A percentile compares a stretch with the other conserved stretches of the same genome.
These are phyloP conservation scores for Talaromyces sp. DNA, from an alignment of 2,329 filamentous ascomycete genomes.

Conservation along the genomic window DNA sequence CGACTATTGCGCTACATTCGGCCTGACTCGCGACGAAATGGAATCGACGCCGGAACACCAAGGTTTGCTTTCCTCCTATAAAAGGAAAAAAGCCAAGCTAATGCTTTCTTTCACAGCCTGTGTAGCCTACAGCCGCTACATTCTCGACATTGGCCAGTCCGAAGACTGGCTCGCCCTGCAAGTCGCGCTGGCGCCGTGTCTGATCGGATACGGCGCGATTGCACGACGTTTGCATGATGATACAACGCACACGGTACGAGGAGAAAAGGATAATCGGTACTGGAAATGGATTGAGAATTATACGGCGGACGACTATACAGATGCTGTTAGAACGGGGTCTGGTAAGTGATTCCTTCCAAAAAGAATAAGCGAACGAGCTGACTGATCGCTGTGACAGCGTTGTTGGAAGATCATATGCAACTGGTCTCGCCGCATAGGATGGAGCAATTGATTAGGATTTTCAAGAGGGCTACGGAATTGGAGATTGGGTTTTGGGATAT, in stretches of 20 bases:
- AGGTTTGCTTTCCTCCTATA: constrained; percentile 44
- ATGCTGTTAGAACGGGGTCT: constrained; percentile 64
- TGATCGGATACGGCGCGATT: constrained; percentile 82
- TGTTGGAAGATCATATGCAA: constrained; percentile 70
- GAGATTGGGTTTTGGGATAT: constrained; percentile 73
- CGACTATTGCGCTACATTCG: constrained; percentile 74
- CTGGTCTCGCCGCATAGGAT: constrained; percentile 67
- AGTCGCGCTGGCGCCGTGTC: constrained; percentile 75
- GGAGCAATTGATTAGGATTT: constrained; percentile 77
- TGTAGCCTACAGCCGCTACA: constrained; percentile 76
- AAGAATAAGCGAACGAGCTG: neutral
- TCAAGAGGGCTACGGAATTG: constrained; percentile 78
- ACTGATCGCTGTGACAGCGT: constrained; percentile 39
- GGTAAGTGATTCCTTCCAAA: constrained; percentile 52
- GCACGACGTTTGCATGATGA: constrained; percentile 64
- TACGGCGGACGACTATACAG: constrained; percentile 68
- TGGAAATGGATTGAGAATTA: constrained; percentile 93
- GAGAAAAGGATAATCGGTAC: constrained; percentile 61
- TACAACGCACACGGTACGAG: constrained; percentile 46
- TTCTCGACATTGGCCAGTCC: constrained; percentile 80
- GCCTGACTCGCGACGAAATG: constrained; percentile 67
- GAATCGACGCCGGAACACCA: constrained; percentile 67
- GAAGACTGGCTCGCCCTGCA: constrained; percentile 86
- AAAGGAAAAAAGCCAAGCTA: neutral
- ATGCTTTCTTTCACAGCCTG: constrained; percentile 49